A percentile compares a stretch with the other conserved stretches of the same genome.
These are phyloP conservation scores for Pythium biforme DNA, from an alignment of 352 stramenopile species.

Conservation along the genomic window DNA sequence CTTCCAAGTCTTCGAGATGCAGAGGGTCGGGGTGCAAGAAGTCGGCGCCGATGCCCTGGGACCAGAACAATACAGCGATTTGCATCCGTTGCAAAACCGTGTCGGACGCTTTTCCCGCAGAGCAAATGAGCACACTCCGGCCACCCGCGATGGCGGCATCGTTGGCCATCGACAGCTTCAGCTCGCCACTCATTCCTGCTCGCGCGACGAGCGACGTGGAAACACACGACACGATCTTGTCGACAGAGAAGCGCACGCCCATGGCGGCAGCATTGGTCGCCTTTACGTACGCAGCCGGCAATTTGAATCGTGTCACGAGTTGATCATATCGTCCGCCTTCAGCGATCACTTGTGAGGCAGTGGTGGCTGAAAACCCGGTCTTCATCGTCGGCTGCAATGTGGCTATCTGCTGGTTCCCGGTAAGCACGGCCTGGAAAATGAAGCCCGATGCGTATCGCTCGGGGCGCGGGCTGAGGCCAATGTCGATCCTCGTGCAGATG, in stretches of 20 bases:
- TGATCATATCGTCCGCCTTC: conserved; percentile 83
- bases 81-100: conserved; percentile 78
- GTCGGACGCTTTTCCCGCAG: conserved; percentile 65
- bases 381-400: conserved; percentile 11
- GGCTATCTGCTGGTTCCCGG: conserved; percentile 24
- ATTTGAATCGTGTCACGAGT: conserved; percentile 80
- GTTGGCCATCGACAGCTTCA: conserved; percentile 5
- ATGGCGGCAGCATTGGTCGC: conserved; percentile 68
- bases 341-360: conserved; percentile 65
- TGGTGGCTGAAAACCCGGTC: conserved; percentile 29
- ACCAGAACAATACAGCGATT: conserved; percentile 76
- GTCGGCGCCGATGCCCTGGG: conserved; percentile 65
- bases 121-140: conserved; percentile 74
- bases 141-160: conserved; percentile 39
- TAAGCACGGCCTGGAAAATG: conserved; percentile 81
- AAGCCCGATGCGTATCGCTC: conserved; percentile 80
- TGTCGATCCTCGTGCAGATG: conserved; percentile 66
- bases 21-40: conserved; percentile 82
- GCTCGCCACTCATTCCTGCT: conserved; percentile 12
- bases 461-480: conserved; percentile 71
- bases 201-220: conserved; percentile 42
- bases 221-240: conserved; percentile 82
- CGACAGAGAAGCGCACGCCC: conserved; percentile 82
- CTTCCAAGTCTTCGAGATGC: conserved; percentile 80
- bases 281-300: conserved; percentile 77